These are phyloP conservation scores for Morella rubra DNA, from an alignment of 306 rosid species.

Conservation along the genomic window DNA sequence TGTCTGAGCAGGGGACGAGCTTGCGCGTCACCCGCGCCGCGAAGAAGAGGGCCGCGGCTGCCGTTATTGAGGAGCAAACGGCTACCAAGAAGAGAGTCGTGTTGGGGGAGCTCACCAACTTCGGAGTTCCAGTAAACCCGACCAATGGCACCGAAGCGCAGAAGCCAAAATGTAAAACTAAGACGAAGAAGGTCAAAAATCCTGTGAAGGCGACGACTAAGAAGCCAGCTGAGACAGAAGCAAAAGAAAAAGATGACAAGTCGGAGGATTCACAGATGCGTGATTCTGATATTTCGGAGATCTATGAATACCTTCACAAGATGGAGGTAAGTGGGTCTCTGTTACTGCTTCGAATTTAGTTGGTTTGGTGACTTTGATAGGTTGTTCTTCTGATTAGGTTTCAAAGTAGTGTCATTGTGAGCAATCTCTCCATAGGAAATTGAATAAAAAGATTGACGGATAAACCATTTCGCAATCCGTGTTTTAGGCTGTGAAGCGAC, in stretches of 20 bases:
- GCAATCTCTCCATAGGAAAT: not conserved
- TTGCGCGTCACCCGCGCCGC: conserved; percentile 60
- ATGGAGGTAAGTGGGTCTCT: conserved; percentile 55
- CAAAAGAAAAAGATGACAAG: not conserved
- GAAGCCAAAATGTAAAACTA: conserved; percentile 24
- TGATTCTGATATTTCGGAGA: conserved; percentile 61
- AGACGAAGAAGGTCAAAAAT: conserved; percentile 17
- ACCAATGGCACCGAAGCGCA: conserved; percentile 4
- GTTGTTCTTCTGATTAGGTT: not conserved
- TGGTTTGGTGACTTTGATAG: not conserved
- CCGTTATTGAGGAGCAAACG: conserved; percentile 29
- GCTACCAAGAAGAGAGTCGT: conserved; percentile 59
- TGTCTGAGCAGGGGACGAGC: conserved; percentile 27
- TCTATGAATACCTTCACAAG: conserved; percentile 61
- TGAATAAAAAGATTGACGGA: not conserved
- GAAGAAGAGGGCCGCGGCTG: conserved; percentile 52
- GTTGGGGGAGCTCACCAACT: conserved; percentile 56
- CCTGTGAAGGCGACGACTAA: not conserved
- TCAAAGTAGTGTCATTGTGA: not conserved
- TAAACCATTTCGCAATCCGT: not conserved
- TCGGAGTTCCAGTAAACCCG: conserved; percentile 3
- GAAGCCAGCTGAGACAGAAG: not conserved
- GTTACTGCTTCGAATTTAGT: not conserved
- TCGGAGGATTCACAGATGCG: conserved; percentile 59
- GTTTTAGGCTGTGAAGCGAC: not conserved